Conservation (phyloP, 75 land plant species). For the Adiantum capillusveneris region DNA sequence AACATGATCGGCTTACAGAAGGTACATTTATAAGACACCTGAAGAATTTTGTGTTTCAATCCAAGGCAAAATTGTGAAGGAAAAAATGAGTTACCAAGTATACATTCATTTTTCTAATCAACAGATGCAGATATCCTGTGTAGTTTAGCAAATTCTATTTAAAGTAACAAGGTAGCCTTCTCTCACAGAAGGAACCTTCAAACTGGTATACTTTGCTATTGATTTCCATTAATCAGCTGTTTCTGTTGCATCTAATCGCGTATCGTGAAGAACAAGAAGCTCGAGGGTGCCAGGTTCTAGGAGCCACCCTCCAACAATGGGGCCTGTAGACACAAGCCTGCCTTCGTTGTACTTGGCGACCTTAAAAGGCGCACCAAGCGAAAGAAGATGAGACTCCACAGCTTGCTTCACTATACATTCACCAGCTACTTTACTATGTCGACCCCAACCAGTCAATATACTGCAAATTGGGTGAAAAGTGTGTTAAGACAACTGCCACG, state of each 20-base stretch:
- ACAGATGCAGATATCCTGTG: too few species aligned
- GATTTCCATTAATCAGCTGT: background rate
- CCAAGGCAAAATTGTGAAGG: too few species aligned
- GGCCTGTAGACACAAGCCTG: slow-evolving; percentile 68
- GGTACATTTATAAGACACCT: too few species aligned
- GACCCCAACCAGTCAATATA: slow-evolving; percentile 98
- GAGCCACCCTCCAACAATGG: slow-evolving; percentile 69
- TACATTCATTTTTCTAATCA: too few species aligned
- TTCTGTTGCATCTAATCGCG: slow-evolving; percentile 20
- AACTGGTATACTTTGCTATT: too few species aligned
- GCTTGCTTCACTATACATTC: slow-evolving; percentile 69
- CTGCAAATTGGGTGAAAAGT: slow-evolving; percentile 44
- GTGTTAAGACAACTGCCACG: background rate
- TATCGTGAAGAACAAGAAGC: slow-evolving; percentile 66
- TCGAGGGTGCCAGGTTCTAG: slow-evolving; percentile 52
- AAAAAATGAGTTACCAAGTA: too few species aligned
- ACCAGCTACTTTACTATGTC: slow-evolving; percentile 94
- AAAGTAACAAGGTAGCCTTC: too few species aligned
- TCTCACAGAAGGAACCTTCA: too few species aligned
- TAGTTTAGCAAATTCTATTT: too few species aligned
- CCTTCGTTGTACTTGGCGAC: slow-evolving; percentile 72
- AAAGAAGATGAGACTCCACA: slow-evolving; percentile 55
- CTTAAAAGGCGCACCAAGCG: slow-evolving; percentile 80
- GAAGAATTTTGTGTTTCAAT: too few species aligned
- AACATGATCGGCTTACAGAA: too few species aligned